Evolutionary conservation across 139 green algal genomes (phyloP).

Genomic region (Coelastrella sp.): DNA sequence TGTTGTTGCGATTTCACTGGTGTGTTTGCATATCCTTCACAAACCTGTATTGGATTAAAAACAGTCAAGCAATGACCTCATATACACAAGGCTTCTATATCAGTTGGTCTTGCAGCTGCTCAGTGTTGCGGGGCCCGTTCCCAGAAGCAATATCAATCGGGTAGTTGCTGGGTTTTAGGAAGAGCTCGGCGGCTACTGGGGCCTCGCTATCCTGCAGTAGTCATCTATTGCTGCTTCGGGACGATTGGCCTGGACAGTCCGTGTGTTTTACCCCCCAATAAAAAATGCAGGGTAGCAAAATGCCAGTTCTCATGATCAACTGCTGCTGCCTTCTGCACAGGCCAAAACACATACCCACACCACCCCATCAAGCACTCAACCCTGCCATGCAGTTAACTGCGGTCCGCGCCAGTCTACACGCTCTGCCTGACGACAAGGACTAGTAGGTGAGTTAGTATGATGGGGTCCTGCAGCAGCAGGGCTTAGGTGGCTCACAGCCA

Average conservation of each 20-base stretch:
- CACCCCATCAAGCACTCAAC: too few relatives aligned
- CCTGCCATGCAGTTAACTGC: too few relatives aligned
- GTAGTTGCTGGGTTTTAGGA: conserved; percentile 74
- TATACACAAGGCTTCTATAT: conserved; percentile 69
- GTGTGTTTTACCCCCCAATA: background rate
- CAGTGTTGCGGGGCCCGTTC: conserved; percentile 71
- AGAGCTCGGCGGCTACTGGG: conserved; percentile 51
- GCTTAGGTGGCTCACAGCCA: background rate
- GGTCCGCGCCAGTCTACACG: too few relatives aligned
- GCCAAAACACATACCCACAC: too few relatives aligned
- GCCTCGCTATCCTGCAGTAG: conserved; percentile 72
- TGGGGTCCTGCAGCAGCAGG: background rate
- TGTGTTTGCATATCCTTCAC: background rate
- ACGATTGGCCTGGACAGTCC: conserved; percentile 72
- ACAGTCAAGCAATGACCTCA: too few relatives aligned
- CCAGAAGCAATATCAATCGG: conserved; percentile 79
- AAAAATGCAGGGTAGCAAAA: too few relatives aligned
- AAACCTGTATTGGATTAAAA: too few relatives aligned
- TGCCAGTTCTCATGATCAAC: too few relatives aligned
- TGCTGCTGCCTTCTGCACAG: too few relatives aligned
- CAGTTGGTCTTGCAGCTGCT: conserved; percentile 75
- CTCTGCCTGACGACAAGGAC: too few relatives aligned
- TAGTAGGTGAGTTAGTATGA: background rate
- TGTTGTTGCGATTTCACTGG: background rate
- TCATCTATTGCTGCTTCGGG: conserved; percentile 50